Evolutionary conservation across 2,329 filamentous ascomycete genomes (phyloP), one percentile per base, ranked within the genome.

Genomic region (Tolypocladium cylindrosporum): DNA sequence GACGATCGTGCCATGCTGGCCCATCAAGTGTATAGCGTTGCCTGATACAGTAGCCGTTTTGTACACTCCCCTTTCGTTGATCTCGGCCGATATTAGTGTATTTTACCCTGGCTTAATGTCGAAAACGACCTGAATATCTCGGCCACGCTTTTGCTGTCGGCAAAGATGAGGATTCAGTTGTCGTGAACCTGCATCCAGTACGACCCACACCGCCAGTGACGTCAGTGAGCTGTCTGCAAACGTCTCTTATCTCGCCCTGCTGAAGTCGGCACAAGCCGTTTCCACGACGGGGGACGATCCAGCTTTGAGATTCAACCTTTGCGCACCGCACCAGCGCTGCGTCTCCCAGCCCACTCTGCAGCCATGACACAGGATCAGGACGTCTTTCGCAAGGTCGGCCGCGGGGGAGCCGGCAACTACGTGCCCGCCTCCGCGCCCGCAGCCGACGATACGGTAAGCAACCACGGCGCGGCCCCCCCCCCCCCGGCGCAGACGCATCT

Each of bases 321-420:
- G 37, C 14, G 34, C 10, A 31, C 48, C n/a, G n/a, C 3, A 51
- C 6, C 16, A 36, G 8, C 14, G 31, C 21, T 13, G 31, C 7
- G 9, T 36, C n/a, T 36, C 48, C 5, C 48, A 3, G 48, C 31
- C 37, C 41, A 13, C 24, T 14, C 21, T 21, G 16, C 36, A 48
- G 55, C 24, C 51, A 67, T 67, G 61, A 54, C 66, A 42, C 58
- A 63, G 57, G 64, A 69, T 42, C 64, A 67, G 59, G 80, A 80
- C 64, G 74, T 74, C 55, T 80, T 79, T 62, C 75, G 75, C 62
- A 77, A 76, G 59, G 75, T 79, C 48, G 84, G 85, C 58, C 80
- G 85, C 54, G 85, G 85, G 57, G 85, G 85, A 55, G 84, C 84
- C 7, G 85, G 85, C 56, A 88, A 88, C 70, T 85, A 80, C 68